A percentile compares a stretch with the other conserved stretches of the same genome.
Evolutionary conservation across 495 filamentous ascomycete genomes (phyloP).

Genomic region (Penicillium atrosanguineum): DNA sequence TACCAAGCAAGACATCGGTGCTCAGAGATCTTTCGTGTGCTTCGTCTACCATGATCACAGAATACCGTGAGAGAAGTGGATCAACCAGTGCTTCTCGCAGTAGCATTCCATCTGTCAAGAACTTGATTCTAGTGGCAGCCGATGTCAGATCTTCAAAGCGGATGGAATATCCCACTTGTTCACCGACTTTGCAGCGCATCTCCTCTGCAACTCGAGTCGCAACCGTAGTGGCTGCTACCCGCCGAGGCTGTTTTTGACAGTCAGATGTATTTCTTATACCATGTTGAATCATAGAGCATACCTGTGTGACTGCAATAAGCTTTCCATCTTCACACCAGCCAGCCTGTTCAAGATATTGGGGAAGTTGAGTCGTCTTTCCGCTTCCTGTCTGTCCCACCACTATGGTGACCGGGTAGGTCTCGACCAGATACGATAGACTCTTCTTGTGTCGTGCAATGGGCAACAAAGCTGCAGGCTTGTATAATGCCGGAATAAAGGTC

Average conservation of each 20-base stretch:
- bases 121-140: constrained; percentile 85
- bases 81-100: constrained; percentile 93
- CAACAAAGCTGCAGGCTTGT: constrained; percentile 73
- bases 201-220: constrained; percentile 90
- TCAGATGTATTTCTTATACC: constrained; percentile 11
- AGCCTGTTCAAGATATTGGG: constrained; percentile 81
- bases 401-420: constrained; percentile 75
- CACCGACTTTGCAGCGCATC: constrained; percentile 83
- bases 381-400: constrained; percentile 90
- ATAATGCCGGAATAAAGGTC: constrained; percentile 70
- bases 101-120: constrained; percentile 91
- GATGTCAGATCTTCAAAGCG: constrained; percentile 97
- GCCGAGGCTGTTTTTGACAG: constrained; percentile 61
- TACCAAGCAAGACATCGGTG: constrained; percentile 86
- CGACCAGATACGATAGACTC: constrained; percentile 71
- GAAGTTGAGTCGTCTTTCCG: constrained; percentile 87
- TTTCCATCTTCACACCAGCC: constrained; percentile 88
- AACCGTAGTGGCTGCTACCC: constrained; percentile 91
- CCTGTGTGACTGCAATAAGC: constrained; percentile 86
- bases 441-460: constrained; percentile 76
- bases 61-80: constrained; percentile 88
- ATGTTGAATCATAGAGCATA: constrained; percentile 36
- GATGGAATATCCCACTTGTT: constrained; percentile 96
- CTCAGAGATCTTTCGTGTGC: constrained; percentile 95
- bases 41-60: constrained; percentile 98